A percentile compares a stretch with the other conserved stretches of the same genome.
Conservation (phyloP, 352 stramenopile species). For the Phytophthora sojae region DNA sequence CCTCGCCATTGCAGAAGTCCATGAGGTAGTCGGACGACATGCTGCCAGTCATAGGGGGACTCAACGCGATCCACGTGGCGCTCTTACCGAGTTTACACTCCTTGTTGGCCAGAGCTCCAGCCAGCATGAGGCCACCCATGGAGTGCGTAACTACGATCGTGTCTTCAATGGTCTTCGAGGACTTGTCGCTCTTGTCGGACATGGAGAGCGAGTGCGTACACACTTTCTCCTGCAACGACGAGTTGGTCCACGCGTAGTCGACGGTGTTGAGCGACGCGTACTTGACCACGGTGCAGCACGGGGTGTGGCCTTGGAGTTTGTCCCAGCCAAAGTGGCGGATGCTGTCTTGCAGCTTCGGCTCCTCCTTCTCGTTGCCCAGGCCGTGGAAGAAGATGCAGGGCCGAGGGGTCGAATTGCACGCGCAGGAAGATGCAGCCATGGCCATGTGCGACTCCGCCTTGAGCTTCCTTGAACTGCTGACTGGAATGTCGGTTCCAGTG, state of each 20-base stretch:
- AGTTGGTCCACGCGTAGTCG: slow-evolving; percentile 56
- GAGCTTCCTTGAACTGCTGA: slow-evolving; percentile 16
- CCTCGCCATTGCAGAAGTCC: slow-evolving; percentile 42
- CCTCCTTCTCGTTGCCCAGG: slow-evolving; percentile 33
- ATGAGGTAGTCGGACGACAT: slow-evolving; percentile 53
- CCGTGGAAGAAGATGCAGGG: too few relatives aligned
- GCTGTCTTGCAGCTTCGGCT: slow-evolving; percentile 22
- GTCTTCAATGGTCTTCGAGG: slow-evolving; percentile 31
- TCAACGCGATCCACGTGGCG: slow-evolving; percentile 48
- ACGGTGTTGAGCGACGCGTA: slow-evolving; percentile 60
- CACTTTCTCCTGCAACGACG: slow-evolving; percentile 40
- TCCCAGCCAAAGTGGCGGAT: slow-evolving; percentile 30
- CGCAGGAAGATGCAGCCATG: slow-evolving; percentile 16
- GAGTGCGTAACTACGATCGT: slow-evolving; percentile 54
- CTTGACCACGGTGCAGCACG: slow-evolving; percentile 41
- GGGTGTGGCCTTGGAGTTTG: slow-evolving; percentile 24
- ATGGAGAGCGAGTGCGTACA: slow-evolving; percentile 40
- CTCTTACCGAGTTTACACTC: slow-evolving; percentile 23
- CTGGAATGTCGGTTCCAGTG: slow-evolving; percentile 14
- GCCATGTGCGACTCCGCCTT: slow-evolving; percentile 25
- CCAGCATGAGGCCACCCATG: slow-evolving; percentile 47
- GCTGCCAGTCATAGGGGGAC: slow-evolving; percentile 44
- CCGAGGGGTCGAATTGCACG: slow-evolving; percentile 33
- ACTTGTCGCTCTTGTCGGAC: slow-evolving; percentile 4
- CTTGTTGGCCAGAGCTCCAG: slow-evolving; percentile 24